phyloP scores from a whole-genome alignment of 2,329 filamentous ascomycete genomes.

The Aspergillus intermedius region DNA sequence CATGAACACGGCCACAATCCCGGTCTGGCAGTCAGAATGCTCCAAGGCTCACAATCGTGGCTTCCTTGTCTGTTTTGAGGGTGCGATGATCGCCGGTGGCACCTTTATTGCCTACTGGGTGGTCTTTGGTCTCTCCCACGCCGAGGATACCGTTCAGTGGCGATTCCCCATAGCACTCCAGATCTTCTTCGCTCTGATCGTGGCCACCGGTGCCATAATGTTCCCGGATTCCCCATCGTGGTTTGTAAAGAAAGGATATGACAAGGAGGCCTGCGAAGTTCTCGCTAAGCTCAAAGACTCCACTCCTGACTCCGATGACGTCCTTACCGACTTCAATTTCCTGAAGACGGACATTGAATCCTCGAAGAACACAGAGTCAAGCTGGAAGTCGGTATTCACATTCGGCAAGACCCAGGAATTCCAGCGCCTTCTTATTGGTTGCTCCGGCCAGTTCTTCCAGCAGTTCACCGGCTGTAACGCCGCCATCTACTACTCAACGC shows the following conservation, averaged over 20 bases:
- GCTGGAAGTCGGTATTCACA: constrained; percentile 21
- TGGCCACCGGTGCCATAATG: constrained; percentile 13
- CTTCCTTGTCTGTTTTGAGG: constrained; percentile 29
- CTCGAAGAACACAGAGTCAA: constrained; percentile 26
- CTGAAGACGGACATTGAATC: constrained; percentile 41
- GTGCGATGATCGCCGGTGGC: constrained; percentile 27
- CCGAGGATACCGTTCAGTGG: constrained; percentile 32
- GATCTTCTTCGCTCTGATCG: constrained; percentile 33
- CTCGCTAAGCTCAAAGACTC: constrained; percentile 41
- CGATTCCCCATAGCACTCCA: constrained; percentile 44
- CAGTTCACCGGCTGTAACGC: constrained; percentile 43
- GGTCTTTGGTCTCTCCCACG: constrained; percentile 28
- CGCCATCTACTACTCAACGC: constrained; percentile 40
- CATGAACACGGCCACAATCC: constrained; percentile 35
- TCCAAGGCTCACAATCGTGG: constrained; percentile 28
- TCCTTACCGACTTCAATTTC: constrained; percentile 26
- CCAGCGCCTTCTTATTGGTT: constrained; percentile 24
- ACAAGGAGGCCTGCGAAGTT: constrained; percentile 42
- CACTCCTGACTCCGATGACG: constrained; percentile 29
- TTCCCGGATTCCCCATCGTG: constrained; percentile 51
- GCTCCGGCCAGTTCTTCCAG: constrained; percentile 32
- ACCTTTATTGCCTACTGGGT: constrained; percentile 31
- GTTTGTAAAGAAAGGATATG: constrained; percentile 46
- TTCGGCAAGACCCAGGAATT: constrained; percentile 27
- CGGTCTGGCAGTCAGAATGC: constrained; percentile 35